A percentile compares a stretch with the other conserved stretches of the same genome.
These are phyloP conservation scores for Microcos paniculata DNA, from an alignment of 345 rosid genomes.

Conservation along the genomic window DNA sequence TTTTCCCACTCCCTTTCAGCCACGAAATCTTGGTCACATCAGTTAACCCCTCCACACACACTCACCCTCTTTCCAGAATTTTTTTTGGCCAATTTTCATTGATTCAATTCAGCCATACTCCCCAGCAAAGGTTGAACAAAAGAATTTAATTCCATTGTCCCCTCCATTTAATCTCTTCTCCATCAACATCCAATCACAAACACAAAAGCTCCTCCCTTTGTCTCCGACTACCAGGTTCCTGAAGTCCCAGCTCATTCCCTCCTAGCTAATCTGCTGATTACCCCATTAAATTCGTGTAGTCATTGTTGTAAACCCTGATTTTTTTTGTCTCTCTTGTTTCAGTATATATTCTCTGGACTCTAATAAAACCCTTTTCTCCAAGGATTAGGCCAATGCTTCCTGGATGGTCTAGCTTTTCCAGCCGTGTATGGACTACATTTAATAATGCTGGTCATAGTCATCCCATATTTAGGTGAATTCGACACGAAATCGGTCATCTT, in stretches of 20 bases:
- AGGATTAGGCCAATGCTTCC: not conserved
- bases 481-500: too few relatives aligned
- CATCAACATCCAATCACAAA: constrained; percentile 10
- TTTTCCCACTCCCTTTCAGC: constrained; percentile 7
- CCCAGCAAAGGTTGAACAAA: not conserved
- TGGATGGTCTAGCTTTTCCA: not conserved
- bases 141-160: not conserved
- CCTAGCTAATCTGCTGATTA: not conserved
- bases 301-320: not conserved
- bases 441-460: too few relatives aligned
- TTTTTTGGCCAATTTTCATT: too few relatives aligned
- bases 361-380: not conserved
- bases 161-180: not conserved
- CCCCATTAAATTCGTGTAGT: constrained; percentile 3
- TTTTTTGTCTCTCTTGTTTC: not conserved
- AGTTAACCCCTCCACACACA: constrained; percentile 12
- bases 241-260: too few relatives aligned
- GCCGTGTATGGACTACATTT: not conserved
- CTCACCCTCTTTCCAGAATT: not conserved
- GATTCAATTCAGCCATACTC: too few relatives aligned
- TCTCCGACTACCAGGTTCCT: not conserved
- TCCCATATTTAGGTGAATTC: too few relatives aligned
- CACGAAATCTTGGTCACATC: constrained; percentile 27
- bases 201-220: constrained; percentile 1
- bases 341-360: not conserved